Evolutionary conservation across 2,329 filamentous ascomycete species (phyloP), one percentile per base, ranked within the genome.

Genomic region (Aspergillus unguis): DNA sequence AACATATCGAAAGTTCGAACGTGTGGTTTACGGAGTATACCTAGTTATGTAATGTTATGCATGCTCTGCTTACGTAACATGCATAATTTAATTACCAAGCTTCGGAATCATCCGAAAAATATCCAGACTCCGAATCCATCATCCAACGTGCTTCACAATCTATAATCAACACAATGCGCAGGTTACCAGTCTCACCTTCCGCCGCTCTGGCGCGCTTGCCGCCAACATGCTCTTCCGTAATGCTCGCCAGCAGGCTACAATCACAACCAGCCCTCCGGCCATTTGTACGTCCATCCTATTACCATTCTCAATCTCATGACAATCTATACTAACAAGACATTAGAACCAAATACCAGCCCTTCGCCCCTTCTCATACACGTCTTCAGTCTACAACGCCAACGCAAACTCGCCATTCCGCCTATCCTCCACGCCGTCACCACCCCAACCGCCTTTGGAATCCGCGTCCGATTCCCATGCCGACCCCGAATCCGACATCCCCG

Each of bases 341-440:
- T 26, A 5, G 17, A 6, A 31, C 17, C 25, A 50, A 29, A 25
- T 6, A 50, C 41, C 8, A 8, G 28, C 27, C 47, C 17, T 17
- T 17, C 17, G 17, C 17, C 17, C 17, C 17, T 17, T 17, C 17
- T 17, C 17, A 17, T 17, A 17, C 17, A 17, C 17, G 17, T 17
- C 17, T 17, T 17, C 38, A 9, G 1, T 8, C 5, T 5, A 4
- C 26, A 43, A 26, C 10, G n/a, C 26, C 10, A 29, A 3, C 23
- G 23, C 44, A 46, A 27, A 42, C 25, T 58, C 55, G 11, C 55
- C 53, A 6, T 55, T 58, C 53, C 61, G 58, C 36, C 53, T 59
- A 38, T 48, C 51, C 45, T 58, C 60, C 3, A 42, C 40, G 6
- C 28, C 28, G 25, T 25, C 36, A 6, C 25, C 36, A 38, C 11